Conservation (phyloP, 1,284 basidiomycete species). For the Microbotryum violaceum region DNA sequence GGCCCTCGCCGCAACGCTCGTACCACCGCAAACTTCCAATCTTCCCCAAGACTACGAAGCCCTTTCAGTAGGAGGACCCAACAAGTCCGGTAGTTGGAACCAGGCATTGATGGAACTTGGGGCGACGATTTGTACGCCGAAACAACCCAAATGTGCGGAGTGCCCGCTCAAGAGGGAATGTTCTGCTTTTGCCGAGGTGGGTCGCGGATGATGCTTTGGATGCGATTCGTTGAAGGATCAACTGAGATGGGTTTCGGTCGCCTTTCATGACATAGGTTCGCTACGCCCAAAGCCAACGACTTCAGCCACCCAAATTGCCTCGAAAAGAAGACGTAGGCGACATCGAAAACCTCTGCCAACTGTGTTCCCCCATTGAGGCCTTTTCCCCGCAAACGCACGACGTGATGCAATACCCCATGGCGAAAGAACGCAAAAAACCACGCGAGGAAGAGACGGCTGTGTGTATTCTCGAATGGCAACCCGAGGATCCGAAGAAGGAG, state of each 20-base stretch:
- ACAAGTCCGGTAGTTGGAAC: conserved; percentile 25
- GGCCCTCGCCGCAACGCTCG: conserved; percentile 63
- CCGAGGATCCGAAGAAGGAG: conserved; percentile 35
- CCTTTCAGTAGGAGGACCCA: conserved; percentile 9
- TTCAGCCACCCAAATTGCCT: conserved; percentile 21
- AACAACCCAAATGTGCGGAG: conserved; percentile 59
- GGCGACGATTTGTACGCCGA: conserved; percentile 80
- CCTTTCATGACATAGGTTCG: conserved; percentile 10
- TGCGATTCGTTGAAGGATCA: background rate
- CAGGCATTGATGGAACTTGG: conserved; percentile 51
- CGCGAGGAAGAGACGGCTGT: conserved; percentile 79
- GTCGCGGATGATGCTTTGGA: conserved; percentile 12
- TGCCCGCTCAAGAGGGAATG: conserved; percentile 69
- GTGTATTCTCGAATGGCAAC: conserved; percentile 69
- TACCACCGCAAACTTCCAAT: conserved; percentile 39
- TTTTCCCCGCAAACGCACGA: conserved; percentile 25
- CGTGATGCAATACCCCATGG: conserved; percentile 79
- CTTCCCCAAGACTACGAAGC: background rate
- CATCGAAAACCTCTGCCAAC: conserved; percentile 64
- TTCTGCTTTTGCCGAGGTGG: conserved; percentile 52
- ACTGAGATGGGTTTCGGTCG: background rate
- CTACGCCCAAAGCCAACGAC: conserved; percentile 6
- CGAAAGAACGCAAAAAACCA: conserved; percentile 69
- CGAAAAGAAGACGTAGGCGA: conserved; percentile 42
- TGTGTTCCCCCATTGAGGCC: conserved; percentile 60